Evolutionary conservation across 176 grass and related monocot species (phyloP), one percentile per base, ranked within the genome.

Genomic region (Aegilops umbellulata): DNA sequence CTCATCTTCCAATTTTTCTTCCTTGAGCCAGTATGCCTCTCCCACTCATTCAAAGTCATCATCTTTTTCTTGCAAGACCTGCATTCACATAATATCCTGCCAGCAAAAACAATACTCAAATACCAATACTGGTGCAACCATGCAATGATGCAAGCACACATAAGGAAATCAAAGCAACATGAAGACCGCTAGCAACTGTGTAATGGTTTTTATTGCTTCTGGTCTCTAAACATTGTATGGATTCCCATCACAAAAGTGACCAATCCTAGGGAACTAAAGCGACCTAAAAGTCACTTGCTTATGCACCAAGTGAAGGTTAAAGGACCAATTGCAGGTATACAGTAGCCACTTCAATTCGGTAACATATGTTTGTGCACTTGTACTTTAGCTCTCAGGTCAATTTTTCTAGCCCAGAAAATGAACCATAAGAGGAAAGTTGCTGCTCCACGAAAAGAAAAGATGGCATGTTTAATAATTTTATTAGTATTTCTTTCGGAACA

Each of bases 1-100:
- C 92, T 92, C 69, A 87, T 81, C 83, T 97, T 97, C 90, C 92
- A 97, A 41, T 97, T 97, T 85, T 97, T 97, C 85, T 90, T 97
- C 87, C 88, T 97, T 83, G 92, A 97, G 25, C 92, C 92, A 66
- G 94, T 97, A 92, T 97, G 94, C 67, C 79, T 94, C 86, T 97
- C 92, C 90, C 90, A 97, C 86, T 91, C 88, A 83, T 89, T 88
- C 30, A 84, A 86, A 66, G 72, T 89, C 93, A 91, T 82, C 74
- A 90, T 72, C 53, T 67, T 92, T 83, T 86, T 77, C 79, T 94
- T 97, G 88, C 94, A 97, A 74, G 85, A 88, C 49, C 67, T 92
- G 61, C 94, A 94, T 66, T 82, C 22, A 82, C 90, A 97, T 65
- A 83, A 42, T 82, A 92, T 93, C 90, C 94, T 97, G 86, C 46